These are phyloP conservation scores for Triticum urartu DNA, from an alignment of 176 grass and related monocot genomes.

Conservation along the genomic window DNA sequence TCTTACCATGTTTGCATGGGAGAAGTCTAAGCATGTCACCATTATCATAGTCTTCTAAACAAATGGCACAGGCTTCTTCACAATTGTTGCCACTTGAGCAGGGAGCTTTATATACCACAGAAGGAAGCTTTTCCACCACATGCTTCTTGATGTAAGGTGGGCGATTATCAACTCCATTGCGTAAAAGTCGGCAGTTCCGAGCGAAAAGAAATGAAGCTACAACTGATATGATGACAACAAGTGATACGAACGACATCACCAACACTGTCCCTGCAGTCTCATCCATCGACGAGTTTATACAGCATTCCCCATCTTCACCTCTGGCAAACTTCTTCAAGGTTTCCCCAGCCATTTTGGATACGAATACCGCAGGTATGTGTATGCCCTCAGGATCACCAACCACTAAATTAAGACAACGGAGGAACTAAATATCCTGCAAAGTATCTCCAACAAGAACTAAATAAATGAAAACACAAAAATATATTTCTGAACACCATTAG, in stretches of 20 bases:
- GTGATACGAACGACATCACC: slow-evolving; percentile 84
- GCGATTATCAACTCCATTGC: slow-evolving; percentile 44
- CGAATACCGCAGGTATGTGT: slow-evolving; percentile 81
- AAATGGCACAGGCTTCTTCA: slow-evolving; percentile 70
- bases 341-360: slow-evolving; percentile 79
- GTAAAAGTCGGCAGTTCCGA: slow-evolving; percentile 82
- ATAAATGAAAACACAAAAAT: neutral
- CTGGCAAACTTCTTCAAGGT: slow-evolving; percentile 67
- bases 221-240: slow-evolving; percentile 86
- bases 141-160: slow-evolving; percentile 68
- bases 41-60: slow-evolving; percentile 83
- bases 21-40: slow-evolving; percentile 73
- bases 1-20: slow-evolving; percentile 86
- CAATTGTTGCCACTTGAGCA: slow-evolving; percentile 48
- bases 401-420: slow-evolving; percentile 50
- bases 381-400: slow-evolving; percentile 72
- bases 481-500: neutral
- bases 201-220: slow-evolving; percentile 82
- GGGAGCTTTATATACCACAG: slow-evolving; percentile 44
- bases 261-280: slow-evolving; percentile 84
- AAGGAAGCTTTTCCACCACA: slow-evolving; percentile 68
- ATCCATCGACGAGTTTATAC: slow-evolving; percentile 78
- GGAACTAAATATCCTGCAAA: slow-evolving; percentile 17
- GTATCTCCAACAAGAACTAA: slow-evolving; percentile 16
- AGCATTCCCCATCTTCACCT: slow-evolving; percentile 68